A percentile compares a stretch with the other conserved stretches of the same genome.
Conservation (phyloP, 2,329 filamentous ascomycete species). For the Microcyclosporella mali region DNA sequence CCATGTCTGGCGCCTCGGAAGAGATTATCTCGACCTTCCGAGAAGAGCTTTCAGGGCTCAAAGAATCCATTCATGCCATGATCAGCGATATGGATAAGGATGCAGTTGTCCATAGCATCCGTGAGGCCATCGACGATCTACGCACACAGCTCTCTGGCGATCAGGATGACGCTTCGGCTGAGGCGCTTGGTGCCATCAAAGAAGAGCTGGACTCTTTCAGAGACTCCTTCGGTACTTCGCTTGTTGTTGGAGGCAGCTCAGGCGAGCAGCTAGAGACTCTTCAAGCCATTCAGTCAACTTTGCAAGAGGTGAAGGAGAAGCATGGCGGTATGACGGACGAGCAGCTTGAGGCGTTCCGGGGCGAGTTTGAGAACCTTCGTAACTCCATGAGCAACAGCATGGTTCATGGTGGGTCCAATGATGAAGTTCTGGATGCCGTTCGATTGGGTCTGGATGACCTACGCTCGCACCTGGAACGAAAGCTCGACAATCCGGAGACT, state of each 20-base stretch:
- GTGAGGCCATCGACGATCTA: slow-evolving; percentile 40
- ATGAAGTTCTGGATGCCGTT: slow-evolving; percentile 45
- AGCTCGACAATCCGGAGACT: slow-evolving; percentile 49
- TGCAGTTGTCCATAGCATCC: slow-evolving; percentile 63
- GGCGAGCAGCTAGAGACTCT: slow-evolving; percentile 24
- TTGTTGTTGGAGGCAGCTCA: slow-evolving; percentile 32
- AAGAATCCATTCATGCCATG: slow-evolving; percentile 50
- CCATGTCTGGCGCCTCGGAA: slow-evolving; percentile 34
- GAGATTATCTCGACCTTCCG: slow-evolving; percentile 47
- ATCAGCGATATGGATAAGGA: slow-evolving; percentile 46
- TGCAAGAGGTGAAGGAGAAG: slow-evolving; percentile 36
- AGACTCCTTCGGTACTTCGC: slow-evolving; percentile 36
- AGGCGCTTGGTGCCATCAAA: slow-evolving; percentile 38
- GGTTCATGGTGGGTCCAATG: slow-evolving; percentile 38
- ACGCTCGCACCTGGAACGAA: slow-evolving; percentile 45
- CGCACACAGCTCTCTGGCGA: slow-evolving; percentile 34
- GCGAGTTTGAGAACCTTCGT: slow-evolving; percentile 46
- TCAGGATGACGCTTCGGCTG: slow-evolving; percentile 37
- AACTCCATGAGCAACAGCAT: slow-evolving; percentile 36
- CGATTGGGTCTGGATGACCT: slow-evolving; percentile 47
- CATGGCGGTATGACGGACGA: slow-evolving; percentile 40
- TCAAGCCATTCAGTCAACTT: slow-evolving; percentile 20
- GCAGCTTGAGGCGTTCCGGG: slow-evolving; percentile 47
- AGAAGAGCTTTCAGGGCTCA: slow-evolving; percentile 56
- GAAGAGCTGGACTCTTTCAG: slow-evolving; percentile 40